These are phyloP conservation scores for Fusarium sp. DNA, from an alignment of 2,329 filamentous ascomycete genomes.

Conservation along the genomic window DNA sequence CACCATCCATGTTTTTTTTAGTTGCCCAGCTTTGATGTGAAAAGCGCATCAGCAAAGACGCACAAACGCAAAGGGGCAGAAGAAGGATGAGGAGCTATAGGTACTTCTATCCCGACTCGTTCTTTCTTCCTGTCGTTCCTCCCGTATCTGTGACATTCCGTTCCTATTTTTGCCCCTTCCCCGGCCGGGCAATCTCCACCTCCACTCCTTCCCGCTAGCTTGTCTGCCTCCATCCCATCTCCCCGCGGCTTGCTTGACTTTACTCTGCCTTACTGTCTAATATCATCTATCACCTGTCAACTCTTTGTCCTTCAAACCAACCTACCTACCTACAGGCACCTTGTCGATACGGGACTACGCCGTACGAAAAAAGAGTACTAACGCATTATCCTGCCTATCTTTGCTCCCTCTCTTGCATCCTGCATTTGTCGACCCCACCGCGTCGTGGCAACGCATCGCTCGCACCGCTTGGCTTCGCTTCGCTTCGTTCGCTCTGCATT, in stretches of 20 bases:
- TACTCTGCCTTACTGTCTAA: background rate
- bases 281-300: conserved; percentile 27
- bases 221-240: conserved; percentile 6
- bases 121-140: background rate
- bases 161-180: background rate
- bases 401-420: conserved; percentile 36
- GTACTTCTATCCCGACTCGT: conserved; percentile 6
- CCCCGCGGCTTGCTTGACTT: background rate
- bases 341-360: conserved; percentile 27
- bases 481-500: conserved; percentile 20
- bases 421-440: conserved; percentile 41
- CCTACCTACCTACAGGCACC: conserved; percentile 6
- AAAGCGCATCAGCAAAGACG: conserved; percentile 11
- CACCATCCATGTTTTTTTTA: conserved; percentile 9
- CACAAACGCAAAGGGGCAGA: conserved; percentile 8
- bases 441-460: conserved; percentile 41
- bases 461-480: conserved; percentile 31
- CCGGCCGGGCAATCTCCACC: conserved; percentile 14
- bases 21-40: background rate
- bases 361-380: conserved; percentile 26
- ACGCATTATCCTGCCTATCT: conserved; percentile 19
- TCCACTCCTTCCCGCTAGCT: background rate
- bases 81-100: background rate
- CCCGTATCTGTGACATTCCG: conserved; percentile 2
- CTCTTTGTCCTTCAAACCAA: conserved; percentile 5